Percentiles rank a stretch among this genome's conserved stretches.
phyloP scores from a whole-genome alignment of 805 yeast genomes.

The Vanderwaltozyma verrucispora region DNA sequence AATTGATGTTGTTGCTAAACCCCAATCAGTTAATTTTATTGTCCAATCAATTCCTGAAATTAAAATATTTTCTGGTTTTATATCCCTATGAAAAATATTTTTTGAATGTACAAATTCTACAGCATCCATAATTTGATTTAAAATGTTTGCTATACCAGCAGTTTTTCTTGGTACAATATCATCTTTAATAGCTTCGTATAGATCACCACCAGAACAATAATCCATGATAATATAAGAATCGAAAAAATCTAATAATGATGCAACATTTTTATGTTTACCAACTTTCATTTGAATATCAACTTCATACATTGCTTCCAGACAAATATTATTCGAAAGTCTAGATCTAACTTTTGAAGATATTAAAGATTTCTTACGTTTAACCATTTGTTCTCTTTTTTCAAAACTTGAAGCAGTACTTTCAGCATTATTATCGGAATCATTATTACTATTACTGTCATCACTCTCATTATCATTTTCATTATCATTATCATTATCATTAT shows the following conservation, averaged over 20 bases:
- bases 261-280: conserved; percentile 48
- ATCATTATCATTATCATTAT: conserved; percentile 30
- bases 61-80: conserved; percentile 71
- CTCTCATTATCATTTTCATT: conserved; percentile 7
- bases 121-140: conserved; percentile 59
- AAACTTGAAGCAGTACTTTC: conserved; percentile 9
- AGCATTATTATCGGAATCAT: conserved; percentile 11
- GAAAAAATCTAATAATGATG: conserved; percentile 50
- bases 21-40: conserved; percentile 67
- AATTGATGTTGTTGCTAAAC: conserved; percentile 45
- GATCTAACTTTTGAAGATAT: conserved; percentile 28
- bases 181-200: conserved; percentile 65
- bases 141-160: conserved; percentile 40
- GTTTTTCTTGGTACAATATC: conserved; percentile 46
- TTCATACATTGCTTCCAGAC: conserved; percentile 58
- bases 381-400: conserved; percentile 17
- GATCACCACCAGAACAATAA: conserved; percentile 79
- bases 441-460: conserved; percentile 12
- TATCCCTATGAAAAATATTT: conserved; percentile 73
- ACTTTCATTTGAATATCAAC: conserved; percentile 53
- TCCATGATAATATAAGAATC: conserved; percentile 69
- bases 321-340: conserved; percentile 32
- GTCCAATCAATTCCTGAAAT: conserved; percentile 41
- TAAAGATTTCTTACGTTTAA: conserved; percentile 23
- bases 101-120: conserved; percentile 60